A percentile compares a stretch with the other conserved stretches of the same genome.
phyloP scores from a whole-genome alignment of 2,329 filamentous ascomycete genomes.

The Herpotrichia juniperi region DNA sequence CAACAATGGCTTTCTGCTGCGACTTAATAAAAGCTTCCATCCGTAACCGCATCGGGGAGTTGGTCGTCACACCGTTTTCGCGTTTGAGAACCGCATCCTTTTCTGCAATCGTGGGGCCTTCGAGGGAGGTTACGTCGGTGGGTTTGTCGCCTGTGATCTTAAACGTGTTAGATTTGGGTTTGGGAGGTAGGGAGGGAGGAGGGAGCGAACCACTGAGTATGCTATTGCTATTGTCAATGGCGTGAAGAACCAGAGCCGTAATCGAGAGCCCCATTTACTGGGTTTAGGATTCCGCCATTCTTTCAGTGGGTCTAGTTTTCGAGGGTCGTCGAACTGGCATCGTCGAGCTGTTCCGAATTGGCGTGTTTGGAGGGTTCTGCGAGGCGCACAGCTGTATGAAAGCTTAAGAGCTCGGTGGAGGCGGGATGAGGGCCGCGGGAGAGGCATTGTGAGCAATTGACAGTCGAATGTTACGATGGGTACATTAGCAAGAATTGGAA shows the following conservation, averaged over 20 bases:
- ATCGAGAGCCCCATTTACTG: slow-evolving; percentile 48
- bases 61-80: slow-evolving; percentile 73
- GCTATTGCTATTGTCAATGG: slow-evolving; percentile 60
- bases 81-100: slow-evolving; percentile 82
- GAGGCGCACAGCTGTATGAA: slow-evolving; percentile 29
- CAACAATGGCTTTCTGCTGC: slow-evolving; percentile 87
- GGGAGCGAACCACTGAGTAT: slow-evolving; percentile 63
- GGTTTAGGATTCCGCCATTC: slow-evolving; percentile 43
- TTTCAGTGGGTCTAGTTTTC: slow-evolving; percentile 35
- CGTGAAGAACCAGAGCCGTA: slow-evolving; percentile 53
- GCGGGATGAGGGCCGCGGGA: slow-evolving; percentile 32
- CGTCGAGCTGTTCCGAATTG: slow-evolving; percentile 16
- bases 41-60: slow-evolving; percentile 93
- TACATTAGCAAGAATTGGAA: slow-evolving; percentile 15
- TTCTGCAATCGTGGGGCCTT: slow-evolving; percentile 78
- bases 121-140: slow-evolving; percentile 39
- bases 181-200: not conserved
- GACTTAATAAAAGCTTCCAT: slow-evolving; percentile 98
- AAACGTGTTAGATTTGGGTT: not conserved
- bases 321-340: slow-evolving; percentile 26
- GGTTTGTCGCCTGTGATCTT: slow-evolving; percentile 1
- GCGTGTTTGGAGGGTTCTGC: slow-evolving; percentile 22
- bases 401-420: slow-evolving; percentile 34
- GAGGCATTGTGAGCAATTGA: slow-evolving; percentile 35
- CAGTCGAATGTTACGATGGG: slow-evolving; percentile 16